Evolutionary conservation across 2,329 filamentous ascomycete species (phyloP), one percentile per base, ranked within the genome.

Genomic region (Myriangium duriaei): DNA sequence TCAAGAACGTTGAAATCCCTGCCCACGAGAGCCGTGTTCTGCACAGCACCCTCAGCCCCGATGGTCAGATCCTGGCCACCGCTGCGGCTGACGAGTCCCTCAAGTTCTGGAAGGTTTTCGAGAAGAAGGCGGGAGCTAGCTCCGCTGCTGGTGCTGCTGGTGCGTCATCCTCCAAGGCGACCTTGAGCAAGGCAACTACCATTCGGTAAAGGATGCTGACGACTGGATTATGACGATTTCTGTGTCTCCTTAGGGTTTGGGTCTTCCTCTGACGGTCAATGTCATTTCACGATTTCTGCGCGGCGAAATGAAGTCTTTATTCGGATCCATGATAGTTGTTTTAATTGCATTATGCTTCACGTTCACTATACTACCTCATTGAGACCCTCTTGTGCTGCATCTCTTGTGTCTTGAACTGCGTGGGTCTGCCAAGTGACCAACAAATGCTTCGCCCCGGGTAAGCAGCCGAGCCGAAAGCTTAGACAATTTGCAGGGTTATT

Each of bases 51-150:
- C 76, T 98, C 50, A 95, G 86, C 66, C 91, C 91, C 3, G 91
- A 98, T 55, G 91, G 91, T 37, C 91, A 98, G 68, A 94, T 95
- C 77, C 75, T 98, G 40, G 91, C 91, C 35, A 98, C 91, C 36
- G 88, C 91, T 43, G 80, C 88, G 51, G 87, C 88, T 26, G 91
- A 98, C 54, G 91, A 98, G 71, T 88, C 81, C 56, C 72, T 98
- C 61, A 98, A 98, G 69, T 98, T 98, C 72, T 98, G 91, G 91
- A 98, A 98, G 77, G 73, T 98, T 51, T 98, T 98, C 56, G 91
- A 98, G 73, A 95, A 94, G 75, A 96, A 95, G 75, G 70, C 87
- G 12, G 86, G 85, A 42, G 67, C 73, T 43, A 73, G 78, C 36
- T 73, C 76, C 34, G 57, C 69, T 19, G 68, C 77, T 39, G 71